Base-by-base conservation (phyloP, 2,329 filamentous ascomycete genomes). In the Penicillium hordei region DNA sequence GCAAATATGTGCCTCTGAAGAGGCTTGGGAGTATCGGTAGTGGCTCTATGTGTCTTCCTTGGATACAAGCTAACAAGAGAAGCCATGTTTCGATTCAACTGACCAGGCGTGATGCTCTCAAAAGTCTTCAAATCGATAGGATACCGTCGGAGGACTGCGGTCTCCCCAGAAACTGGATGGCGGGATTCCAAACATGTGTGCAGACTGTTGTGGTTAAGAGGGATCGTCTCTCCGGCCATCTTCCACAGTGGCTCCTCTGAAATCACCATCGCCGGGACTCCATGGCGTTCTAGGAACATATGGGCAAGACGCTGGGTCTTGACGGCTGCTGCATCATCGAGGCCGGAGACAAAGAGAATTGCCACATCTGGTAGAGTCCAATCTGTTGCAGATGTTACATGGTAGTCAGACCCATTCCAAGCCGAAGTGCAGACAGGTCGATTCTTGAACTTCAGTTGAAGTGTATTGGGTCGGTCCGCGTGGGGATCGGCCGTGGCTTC, bases 81-180 rank as follows among this genome's bases (percentile, higher is more conserved):
- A 31, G 78, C 77, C 25, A 81, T 63, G 55, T 81, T 79, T 34
- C 76, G 70, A 61, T 80, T 81, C 29, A 81, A 69, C 48, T 80
- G 78, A 13, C 72, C 65, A 13, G 78, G 74, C 15, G 78, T 73
- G 59, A 81, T 78, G 55, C 75, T 78, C 61, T 80, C 70, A 52
- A 81, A 81, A 0, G 76, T 79, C 58, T 73, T 71, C 46, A 81
- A 60, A 59, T 81, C 78, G 56, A 81, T 77, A 15, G 79, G 79
- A 57, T 69, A 79, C 43, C 69, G 73, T 63, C 67, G 69, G 38
- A 76, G 51, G 19, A 77, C 68, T 12, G 65, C 63, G 3, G 62
- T 70, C 49, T 73, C 70, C 6, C 74, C 74, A 19, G 70, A 74
- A 10, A 63, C 45, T 7, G 68, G 38, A 63, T 74, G 63, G 48